phyloP scores from a whole-genome alignment of 805 yeast genomes.

The Candida nanaspora region DNA sequence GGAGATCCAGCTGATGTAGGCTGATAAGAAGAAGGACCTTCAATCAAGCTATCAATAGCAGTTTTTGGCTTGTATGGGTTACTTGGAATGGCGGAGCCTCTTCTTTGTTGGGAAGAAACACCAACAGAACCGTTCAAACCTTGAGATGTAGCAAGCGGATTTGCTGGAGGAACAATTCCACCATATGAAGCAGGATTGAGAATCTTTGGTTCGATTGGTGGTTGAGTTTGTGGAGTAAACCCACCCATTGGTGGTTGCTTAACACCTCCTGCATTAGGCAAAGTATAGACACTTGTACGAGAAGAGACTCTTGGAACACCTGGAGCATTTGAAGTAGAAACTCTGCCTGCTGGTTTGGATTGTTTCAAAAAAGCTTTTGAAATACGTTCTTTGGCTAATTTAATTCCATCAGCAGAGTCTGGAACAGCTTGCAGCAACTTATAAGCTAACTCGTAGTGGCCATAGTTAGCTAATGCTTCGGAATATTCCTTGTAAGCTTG shows the following conservation, averaged over 20 bases:
- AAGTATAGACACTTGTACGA: not conserved
- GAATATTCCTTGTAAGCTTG: conserved; percentile 76
- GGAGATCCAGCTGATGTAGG: conserved; percentile 9
- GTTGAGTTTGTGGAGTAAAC: conserved; percentile 3
- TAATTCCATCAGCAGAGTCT: conserved; percentile 60
- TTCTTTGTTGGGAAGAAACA: conserved; percentile 10
- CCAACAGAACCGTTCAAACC: conserved; percentile 29
- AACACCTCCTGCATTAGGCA: not conserved
- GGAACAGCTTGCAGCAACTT: conserved; percentile 68
- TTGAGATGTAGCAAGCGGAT: conserved; percentile 12
- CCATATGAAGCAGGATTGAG: conserved; percentile 8
- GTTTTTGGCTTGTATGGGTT: conserved; percentile 29
- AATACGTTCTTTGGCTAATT: conserved; percentile 72
- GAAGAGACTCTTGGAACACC: conserved; percentile 2
- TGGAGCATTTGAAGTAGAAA: conserved; percentile 2
- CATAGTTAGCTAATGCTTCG: conserved; percentile 69
- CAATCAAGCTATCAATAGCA: conserved; percentile 25
- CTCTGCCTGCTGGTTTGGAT: not conserved
- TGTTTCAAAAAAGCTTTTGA: conserved; percentile 43
- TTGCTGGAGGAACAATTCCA: conserved; percentile 5
- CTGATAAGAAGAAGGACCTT: not conserved
- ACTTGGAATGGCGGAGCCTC: conserved; percentile 3
- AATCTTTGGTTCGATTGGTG: conserved; percentile 13
- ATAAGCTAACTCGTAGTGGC: conserved; percentile 76
- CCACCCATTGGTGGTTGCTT: conserved; percentile 1